Base-by-base conservation (phyloP, 2,329 filamentous ascomycete species). In the Penicillium sp. region DNA sequence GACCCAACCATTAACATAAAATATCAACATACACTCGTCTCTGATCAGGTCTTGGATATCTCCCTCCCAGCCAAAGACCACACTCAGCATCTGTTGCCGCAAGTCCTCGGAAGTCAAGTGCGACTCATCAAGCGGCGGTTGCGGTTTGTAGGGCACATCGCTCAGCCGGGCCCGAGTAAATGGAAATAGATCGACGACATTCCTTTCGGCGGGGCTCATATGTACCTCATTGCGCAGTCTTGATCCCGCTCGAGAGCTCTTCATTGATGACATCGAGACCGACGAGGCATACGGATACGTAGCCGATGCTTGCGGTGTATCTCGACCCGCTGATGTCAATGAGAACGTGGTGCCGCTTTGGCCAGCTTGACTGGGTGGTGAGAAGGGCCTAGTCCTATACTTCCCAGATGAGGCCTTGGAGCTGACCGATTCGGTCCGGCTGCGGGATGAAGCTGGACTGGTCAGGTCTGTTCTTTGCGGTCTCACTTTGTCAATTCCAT, bases 41-140 rank as follows among this genome's bases (percentile, higher is more conserved):
- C 82, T 79, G 38, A 98, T 80, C 33, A 98, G 69, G 30, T 83
- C 83, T 31, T 88, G 78, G 27, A 91, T 82, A 53, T 94, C 87
- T 39, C 83, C 83, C 36, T 91, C 83, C 90, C 93, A 98, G 3
- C 93, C 93, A 64, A 98, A 98, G 2, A 98, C 89, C 4, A 90
- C 85, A 52, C 78, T 87, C 4, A 98, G 76, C 90, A 98, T 96
- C 64, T 96, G 90, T 32, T 78, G 78, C 33, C 91, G 82, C 30
- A 96, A 76, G 51, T 94, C 84, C 53, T 96, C 85, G 7, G 80
- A 67, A 5, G 84, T 86, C 16, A 87, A 67, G 18, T 76, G 76
- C 3, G 71, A 65, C 39, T 80, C 75, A 49, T 84, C 77, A 10
- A 74, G 54, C 1, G 73, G 67, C 10, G 81, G 76, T 0, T 83